Conservation (phyloP, 2,329 filamentous ascomycete genomes). For the Sodiomyces alkalinus region DNA sequence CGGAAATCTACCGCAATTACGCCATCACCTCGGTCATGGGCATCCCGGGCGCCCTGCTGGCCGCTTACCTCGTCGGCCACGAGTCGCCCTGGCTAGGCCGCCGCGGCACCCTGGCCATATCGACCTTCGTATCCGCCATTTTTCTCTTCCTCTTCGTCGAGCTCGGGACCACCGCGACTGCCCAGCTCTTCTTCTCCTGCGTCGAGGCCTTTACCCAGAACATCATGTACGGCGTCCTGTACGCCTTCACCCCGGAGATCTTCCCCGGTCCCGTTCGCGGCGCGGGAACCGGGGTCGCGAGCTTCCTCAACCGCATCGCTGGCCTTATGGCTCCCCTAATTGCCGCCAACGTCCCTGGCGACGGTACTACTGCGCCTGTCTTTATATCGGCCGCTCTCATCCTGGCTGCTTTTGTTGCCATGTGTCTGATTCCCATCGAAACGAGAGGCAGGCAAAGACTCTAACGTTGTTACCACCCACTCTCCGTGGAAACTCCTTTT, state of each 20-base stretch:
- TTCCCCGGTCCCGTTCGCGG: constrained; percentile 60
- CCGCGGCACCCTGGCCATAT: constrained; percentile 54
- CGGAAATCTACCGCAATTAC: constrained; percentile 60
- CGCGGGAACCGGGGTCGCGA: constrained; percentile 57
- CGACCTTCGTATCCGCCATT: constrained; percentile 50
- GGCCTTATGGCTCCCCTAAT: constrained; percentile 56
- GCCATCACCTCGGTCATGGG: constrained; percentile 65
- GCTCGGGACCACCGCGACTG: constrained; percentile 37
- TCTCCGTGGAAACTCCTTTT: neutral
- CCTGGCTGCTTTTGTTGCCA: constrained; percentile 41
- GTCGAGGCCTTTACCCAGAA: constrained; percentile 59
- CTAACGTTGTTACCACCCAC: too few relatives aligned
- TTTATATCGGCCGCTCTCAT: constrained; percentile 42
- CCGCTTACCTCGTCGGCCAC: constrained; percentile 55
- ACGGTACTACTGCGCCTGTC: constrained; percentile 41
- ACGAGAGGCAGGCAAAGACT: constrained; percentile 43
- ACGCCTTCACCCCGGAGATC: constrained; percentile 63
- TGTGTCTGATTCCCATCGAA: constrained; percentile 47
- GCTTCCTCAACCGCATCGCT: constrained; percentile 52
- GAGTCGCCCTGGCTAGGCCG: constrained; percentile 49
- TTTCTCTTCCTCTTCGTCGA: constrained; percentile 55
- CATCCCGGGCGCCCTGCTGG: constrained; percentile 62
- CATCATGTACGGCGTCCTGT: constrained; percentile 64
- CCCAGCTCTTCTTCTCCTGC: constrained; percentile 51
- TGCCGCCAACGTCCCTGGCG: constrained; percentile 43